Percentiles rank a stretch among this genome's conserved stretches.
phyloP scores from a whole-genome alignment of 306 rosid genomes.

The Leucaena leucocephala region DNA sequence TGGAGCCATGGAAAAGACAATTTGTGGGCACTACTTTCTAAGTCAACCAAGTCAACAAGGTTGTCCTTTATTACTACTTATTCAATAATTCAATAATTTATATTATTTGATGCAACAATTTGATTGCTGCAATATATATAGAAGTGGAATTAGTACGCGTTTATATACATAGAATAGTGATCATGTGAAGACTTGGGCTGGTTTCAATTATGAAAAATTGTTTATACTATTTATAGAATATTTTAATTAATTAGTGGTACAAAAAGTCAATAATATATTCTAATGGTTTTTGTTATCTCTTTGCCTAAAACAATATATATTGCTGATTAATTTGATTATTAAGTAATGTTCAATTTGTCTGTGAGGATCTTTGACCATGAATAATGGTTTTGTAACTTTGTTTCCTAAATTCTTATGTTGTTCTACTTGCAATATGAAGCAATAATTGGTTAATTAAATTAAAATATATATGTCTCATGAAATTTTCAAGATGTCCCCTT shows the following conservation, averaged over 20 bases:
- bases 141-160: not conserved
- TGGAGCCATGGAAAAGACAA: not conserved
- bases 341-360: not conserved
- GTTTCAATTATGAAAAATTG: not conserved
- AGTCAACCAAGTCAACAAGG: conserved; percentile 57
- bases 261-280: conserved; percentile 1
- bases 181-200: not conserved
- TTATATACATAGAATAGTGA: not conserved
- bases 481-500: too few species aligned
- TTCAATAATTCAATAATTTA: not conserved
- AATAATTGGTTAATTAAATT: not conserved
- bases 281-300: not conserved
- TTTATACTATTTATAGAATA: not conserved
- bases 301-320: not conserved
- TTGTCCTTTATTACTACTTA: conserved; percentile 6
- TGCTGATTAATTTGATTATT: not conserved
- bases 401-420: not conserved
- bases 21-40: conserved; percentile 26
- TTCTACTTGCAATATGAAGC: not conserved
- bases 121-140: not conserved
- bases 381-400: too few species aligned
- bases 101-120: not conserved
- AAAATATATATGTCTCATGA: too few species aligned
- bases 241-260: not conserved
- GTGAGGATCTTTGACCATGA: not conserved